These are phyloP conservation scores for Neopestalotiopsis clavispora DNA, from an alignment of 2,329 filamentous ascomycete species.

Conservation along the genomic window DNA sequence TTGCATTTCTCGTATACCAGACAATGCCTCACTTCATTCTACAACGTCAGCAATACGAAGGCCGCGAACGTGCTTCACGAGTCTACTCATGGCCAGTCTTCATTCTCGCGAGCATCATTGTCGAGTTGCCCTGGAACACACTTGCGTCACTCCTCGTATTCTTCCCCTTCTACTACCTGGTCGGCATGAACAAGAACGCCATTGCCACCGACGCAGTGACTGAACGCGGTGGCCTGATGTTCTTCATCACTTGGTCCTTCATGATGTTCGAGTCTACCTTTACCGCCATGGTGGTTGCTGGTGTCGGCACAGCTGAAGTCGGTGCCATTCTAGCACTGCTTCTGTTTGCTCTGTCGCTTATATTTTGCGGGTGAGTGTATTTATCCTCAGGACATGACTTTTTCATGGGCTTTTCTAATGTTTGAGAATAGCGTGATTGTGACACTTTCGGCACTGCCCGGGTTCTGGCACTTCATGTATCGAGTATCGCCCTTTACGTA, in stretches of 20 bases:
- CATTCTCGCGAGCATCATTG: conserved; percentile 80
- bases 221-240: conserved; percentile 79
- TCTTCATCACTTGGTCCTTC: conserved; percentile 77
- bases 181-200: conserved; percentile 77
- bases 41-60: conserved; percentile 84
- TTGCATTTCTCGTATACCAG: conserved; percentile 78
- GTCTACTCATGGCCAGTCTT: conserved; percentile 86
- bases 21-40: conserved; percentile 87
- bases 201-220: conserved; percentile 61
- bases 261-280: conserved; percentile 84
- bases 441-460: conserved; percentile 59
- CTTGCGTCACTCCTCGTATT: conserved; percentile 77
- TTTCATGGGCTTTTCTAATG: background rate
- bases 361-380: conserved; percentile 66
- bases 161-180: conserved; percentile 84
- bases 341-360: conserved; percentile 72
- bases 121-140: conserved; percentile 85
- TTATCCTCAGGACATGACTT: background rate
- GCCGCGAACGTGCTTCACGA: conserved; percentile 82
- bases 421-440: conserved; percentile 58
- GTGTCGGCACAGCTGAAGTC: conserved; percentile 76
- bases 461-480: conserved; percentile 77
- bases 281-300: conserved; percentile 77
- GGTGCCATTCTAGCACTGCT: conserved; percentile 79
- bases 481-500: conserved; percentile 77